phyloP scores from a whole-genome alignment of 1,139 yeast genomes.

The Yamadazyma sp. region DNA sequence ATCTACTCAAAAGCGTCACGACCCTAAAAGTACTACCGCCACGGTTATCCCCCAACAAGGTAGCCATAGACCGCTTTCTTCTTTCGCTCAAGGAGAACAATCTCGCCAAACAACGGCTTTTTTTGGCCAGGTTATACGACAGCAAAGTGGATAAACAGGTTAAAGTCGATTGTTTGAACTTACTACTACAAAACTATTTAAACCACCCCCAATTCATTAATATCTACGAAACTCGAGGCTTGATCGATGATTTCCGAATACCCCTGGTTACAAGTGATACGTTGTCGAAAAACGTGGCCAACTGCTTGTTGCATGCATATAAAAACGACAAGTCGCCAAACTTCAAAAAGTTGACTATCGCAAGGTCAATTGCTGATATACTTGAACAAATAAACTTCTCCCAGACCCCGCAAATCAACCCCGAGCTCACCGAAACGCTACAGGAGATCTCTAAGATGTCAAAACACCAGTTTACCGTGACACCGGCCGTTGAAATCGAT shows the following conservation, averaged over 20 bases:
- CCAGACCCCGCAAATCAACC: not conserved
- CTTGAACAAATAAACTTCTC: not conserved
- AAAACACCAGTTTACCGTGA: not conserved
- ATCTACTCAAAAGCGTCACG: not conserved
- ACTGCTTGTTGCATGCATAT: conserved; percentile 10
- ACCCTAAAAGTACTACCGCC: conserved; percentile 1
- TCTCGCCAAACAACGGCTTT: conserved; percentile 4
- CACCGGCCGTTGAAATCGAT: not conserved
- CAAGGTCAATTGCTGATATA: conserved; percentile 1
- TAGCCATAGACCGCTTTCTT: not conserved
- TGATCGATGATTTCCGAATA: conserved; percentile 10
- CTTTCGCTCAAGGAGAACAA: conserved; percentile 4
- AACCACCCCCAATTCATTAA: conserved; percentile 14
- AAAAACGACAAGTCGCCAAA: conserved; percentile 7
- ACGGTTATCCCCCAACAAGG: not conserved
- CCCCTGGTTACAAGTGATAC: not conserved
- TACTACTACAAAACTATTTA: conserved; percentile 12
- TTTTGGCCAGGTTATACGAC: conserved; percentile 4
- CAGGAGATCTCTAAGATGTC: conserved; percentile 2
- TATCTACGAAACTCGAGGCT: conserved; percentile 8
- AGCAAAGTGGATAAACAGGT: not conserved
- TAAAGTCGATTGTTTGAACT: conserved; percentile 13
- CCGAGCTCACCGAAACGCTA: not conserved
- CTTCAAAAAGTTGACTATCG: not conserved
- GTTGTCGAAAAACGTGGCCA: conserved; percentile 3